Base-by-base conservation (phyloP, 78 protist species). In the Thecamonas trahens region DNA sequence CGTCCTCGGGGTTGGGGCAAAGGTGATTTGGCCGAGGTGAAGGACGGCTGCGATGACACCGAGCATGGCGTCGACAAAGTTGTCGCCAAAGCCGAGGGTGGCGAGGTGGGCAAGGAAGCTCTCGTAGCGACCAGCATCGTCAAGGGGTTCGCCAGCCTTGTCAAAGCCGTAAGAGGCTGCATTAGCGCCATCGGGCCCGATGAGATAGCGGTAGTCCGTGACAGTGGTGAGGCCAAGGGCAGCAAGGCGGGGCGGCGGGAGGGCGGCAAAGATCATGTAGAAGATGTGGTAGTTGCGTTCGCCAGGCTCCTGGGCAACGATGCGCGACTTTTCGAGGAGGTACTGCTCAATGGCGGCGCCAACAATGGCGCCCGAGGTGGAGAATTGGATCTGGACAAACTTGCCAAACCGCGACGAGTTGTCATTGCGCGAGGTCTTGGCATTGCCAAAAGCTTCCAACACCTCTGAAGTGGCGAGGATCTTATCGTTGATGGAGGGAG, bases 371-470 rank as follows among this genome's bases (percentile, higher is more conserved):
- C 40, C 28, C 14, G 32, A 1, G 39, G 0, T 3, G 72, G 62
- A 42, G 44, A 71, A 77, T 40, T 63, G 60, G 7, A 77, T 74
- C 39, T 63, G 6, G 29, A 53, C 6, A 14, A 6, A 17, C 58
- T 6, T 53, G 29, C 29, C 11, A 54, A 28, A 83, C 38, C 78
- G 38, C 28, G 53, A 28, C n/a, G 78, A 74, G 75, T 91, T 91
- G 75, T 88, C 71, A 80, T 91, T 91, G 70, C 83, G 72, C 14
- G 70, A 39, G 13, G 96, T 91, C 55, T 70, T 76, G 24, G 95
- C 91, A 49, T 91, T 91, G 5, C 96, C 96, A 17, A 91, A 80
- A 8, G 90, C 83, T 54, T 91, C 96, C 28, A 91, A 61, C 31
- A 91, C 9, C 3, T 88, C 83, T 54, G 79, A 74, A 8, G 84